Percentiles rank a stretch among this genome's conserved stretches.
Evolutionary conservation across 2,329 filamentous ascomycete genomes (phyloP).

Genomic region (Fusarium sp.): DNA sequence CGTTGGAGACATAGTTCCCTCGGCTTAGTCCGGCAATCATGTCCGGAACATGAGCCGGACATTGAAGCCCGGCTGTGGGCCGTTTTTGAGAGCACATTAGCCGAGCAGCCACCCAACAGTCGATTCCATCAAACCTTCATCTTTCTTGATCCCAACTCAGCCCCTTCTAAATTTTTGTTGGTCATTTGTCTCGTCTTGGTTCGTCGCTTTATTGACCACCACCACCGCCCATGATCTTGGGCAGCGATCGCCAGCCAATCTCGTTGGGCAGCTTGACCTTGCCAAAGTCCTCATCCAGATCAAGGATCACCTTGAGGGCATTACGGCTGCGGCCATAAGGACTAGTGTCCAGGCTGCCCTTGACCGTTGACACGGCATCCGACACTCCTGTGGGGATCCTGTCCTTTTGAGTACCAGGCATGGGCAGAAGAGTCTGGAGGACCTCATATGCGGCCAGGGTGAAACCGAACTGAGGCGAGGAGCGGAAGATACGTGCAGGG

Average conservation of each 20-base stretch:
- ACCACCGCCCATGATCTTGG: slow-evolving; percentile 58
- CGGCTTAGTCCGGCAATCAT: slow-evolving; percentile 31
- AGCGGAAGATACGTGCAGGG: slow-evolving; percentile 91
- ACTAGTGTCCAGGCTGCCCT: slow-evolving; percentile 52
- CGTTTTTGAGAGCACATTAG: slow-evolving; percentile 28
- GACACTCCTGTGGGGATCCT: slow-evolving; percentile 66
- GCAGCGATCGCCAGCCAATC: slow-evolving; percentile 63
- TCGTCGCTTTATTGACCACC: slow-evolving; percentile 42
- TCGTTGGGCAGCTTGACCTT: slow-evolving; percentile 69
- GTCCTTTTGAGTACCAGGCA: slow-evolving; percentile 69
- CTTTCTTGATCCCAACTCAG: slow-evolving; percentile 10
- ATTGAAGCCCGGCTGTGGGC: slow-evolving; percentile 28
- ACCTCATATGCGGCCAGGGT: slow-evolving; percentile 96
- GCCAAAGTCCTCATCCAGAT: slow-evolving; percentile 94
- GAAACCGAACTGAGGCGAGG: slow-evolving; percentile 97
- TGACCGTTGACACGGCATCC: slow-evolving; percentile 65
- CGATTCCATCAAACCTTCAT: slow-evolving; percentile 16
- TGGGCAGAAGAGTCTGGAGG: slow-evolving; percentile 79
- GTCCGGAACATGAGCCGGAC: slow-evolving; percentile 26
- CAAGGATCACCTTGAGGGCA: slow-evolving; percentile 93
- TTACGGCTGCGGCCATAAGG: slow-evolving; percentile 76
- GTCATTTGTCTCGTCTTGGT: slow-evolving; percentile 8
- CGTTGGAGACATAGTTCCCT: slow-evolving; percentile 9
- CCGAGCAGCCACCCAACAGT: slow-evolving; percentile 38
- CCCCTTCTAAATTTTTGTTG: background rate